Percentiles rank a stretch among this genome's conserved stretches.
Conservation (phyloP, 495 filamentous ascomycete species). For the Tuber brumale region DNA sequence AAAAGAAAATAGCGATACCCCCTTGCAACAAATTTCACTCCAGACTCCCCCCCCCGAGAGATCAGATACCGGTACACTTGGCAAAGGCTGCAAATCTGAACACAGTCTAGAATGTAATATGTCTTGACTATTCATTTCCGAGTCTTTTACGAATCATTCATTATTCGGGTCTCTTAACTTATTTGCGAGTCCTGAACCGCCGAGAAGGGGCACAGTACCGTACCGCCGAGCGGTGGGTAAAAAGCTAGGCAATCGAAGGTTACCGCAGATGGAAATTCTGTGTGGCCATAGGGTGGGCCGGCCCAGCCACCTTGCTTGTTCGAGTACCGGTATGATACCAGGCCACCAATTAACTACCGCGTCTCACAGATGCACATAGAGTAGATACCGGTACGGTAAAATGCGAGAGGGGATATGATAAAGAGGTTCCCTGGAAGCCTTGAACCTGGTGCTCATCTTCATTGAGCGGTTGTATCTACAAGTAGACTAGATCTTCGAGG, state of each 20-base stretch:
- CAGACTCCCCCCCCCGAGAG: not conserved
- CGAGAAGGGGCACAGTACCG: not conserved
- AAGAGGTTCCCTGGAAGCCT: not conserved
- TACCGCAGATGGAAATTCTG: not conserved
- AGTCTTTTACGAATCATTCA: not conserved
- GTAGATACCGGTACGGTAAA: not conserved
- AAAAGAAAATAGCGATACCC: slow-evolving; percentile 6
- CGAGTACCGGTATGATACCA: not conserved
- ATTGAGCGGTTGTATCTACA: not conserved
- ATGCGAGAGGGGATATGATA: not conserved
- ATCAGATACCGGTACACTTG: not conserved
- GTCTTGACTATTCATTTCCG: not conserved
- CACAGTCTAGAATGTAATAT: not conserved
- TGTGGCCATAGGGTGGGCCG: not conserved
- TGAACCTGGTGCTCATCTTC: not conserved
- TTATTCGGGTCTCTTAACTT: not conserved
- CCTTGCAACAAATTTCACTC: slow-evolving; percentile 19
- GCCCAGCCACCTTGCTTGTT: not conserved
- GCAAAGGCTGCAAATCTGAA: not conserved
- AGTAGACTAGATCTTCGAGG: too few species aligned
- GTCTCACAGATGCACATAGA: not conserved
- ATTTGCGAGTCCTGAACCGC: not conserved
- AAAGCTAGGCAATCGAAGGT: not conserved
- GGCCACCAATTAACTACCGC: not conserved
- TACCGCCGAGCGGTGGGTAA: not conserved